Evolutionary conservation across 495 filamentous ascomycete species (phyloP).

Genomic region (Recurvomyces mirabilis): DNA sequence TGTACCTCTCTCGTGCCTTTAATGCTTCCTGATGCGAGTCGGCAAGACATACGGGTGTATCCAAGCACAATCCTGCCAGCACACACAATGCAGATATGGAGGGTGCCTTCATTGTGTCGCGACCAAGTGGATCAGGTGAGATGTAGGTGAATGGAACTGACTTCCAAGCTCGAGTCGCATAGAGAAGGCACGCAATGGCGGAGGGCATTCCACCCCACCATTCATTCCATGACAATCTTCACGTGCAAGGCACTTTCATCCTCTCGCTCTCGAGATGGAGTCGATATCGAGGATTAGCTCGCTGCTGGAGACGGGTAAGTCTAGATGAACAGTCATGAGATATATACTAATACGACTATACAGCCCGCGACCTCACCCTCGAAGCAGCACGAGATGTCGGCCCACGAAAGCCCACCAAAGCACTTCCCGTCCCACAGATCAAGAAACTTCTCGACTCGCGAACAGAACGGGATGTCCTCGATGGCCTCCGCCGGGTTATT

Average conservation of each 20-base stretch:
- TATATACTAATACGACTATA: not conserved
- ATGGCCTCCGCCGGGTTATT: slow-evolving; percentile 82
- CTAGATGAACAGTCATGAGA: not conserved
- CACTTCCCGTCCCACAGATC: slow-evolving; percentile 51
- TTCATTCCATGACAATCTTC: too few relatives aligned
- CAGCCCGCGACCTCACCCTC: slow-evolving; percentile 90
- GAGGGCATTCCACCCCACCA: too few relatives aligned
- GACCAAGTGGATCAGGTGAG: too few relatives aligned
- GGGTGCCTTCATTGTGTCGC: slow-evolving; percentile 13
- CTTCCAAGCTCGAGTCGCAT: too few relatives aligned
- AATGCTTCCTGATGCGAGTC: slow-evolving; percentile 7
- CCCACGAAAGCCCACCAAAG: slow-evolving; percentile 38
- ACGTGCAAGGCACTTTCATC: too few relatives aligned
- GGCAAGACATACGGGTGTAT: slow-evolving; percentile 8
- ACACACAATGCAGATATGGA: slow-evolving; percentile 14
- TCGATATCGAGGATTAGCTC: slow-evolving; percentile 90
- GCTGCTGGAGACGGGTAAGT: slow-evolving; percentile 79
- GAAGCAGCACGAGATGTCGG: slow-evolving; percentile 65
- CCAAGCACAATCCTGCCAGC: slow-evolving; percentile 16
- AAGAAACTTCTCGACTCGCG: slow-evolving; percentile 92
- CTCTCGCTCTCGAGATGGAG: too few relatives aligned
- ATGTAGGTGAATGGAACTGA: too few relatives aligned
- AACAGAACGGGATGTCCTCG: slow-evolving; percentile 83
- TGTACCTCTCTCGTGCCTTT: slow-evolving; percentile 25
- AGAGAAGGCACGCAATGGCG: too few relatives aligned